Evolutionary conservation across 192 early-diverging fungal genomes (phyloP), one percentile per base, ranked within the genome.

Genomic region (Geranomyces variabilis): DNA sequence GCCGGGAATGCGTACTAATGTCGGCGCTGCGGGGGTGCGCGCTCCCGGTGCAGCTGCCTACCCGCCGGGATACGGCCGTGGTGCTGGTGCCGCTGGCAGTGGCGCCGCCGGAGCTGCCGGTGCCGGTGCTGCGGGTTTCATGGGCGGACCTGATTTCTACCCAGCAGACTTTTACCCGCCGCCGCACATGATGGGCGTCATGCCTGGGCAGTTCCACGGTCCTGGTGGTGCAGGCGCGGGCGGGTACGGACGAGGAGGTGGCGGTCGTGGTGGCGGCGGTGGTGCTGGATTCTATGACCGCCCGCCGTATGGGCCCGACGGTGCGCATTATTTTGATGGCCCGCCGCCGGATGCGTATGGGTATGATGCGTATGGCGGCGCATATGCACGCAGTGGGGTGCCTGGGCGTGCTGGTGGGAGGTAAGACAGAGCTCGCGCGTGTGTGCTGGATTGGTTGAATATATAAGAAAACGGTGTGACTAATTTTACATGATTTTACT

Each of bases 101-200:
- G 41, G 41, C 14, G n/a, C n/a, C n/a, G n/a, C n/a, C n/a, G 15
- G n/a, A 4, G 31, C 15, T 12, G 31, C 34, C 10, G 45, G 63
- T 19, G 15, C 1, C 63, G 41, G 63, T 47, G 15, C 5, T 3
- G 41, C 21, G 17, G 58, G 29, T 8, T 66, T 26, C 63, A 67
- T 67, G 63, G 59, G 59, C 14, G 66, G 47, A 21, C 63, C 63
- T 28, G 63, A 55, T n/a, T 74, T 59, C 63, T 57, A 17, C 15
- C 33, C 49, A 0, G 51, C 71, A 15, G 71, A 74, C 33, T 74
- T 74, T 63, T 74, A 31, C 53, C 63, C 63, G 10, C 55, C 63
- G 14, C 53, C 64, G n/a, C 64, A 34, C 10, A 74, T 74, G 71
- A 71, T 71, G 70, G 70, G 70, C 59, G 58, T 31, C 26, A 60